Conservation (phyloP, 805 yeast genomes). For the Diddensiella santjacobensis region DNA sequence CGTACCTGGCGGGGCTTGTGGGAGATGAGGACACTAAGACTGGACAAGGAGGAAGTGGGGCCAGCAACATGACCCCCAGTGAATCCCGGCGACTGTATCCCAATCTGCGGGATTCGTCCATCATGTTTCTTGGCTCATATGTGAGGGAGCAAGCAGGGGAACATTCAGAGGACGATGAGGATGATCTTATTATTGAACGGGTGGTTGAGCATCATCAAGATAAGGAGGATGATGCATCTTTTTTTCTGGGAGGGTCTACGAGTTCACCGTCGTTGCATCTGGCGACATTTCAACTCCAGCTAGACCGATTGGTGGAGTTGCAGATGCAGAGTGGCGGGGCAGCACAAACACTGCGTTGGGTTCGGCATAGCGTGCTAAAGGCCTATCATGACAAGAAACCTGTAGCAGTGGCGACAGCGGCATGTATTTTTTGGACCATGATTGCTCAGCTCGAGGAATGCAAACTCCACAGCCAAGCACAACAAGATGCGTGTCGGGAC, state of each 20-base stretch:
- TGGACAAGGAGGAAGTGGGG: neutral
- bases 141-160: slow-evolving; percentile 9
- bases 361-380: too few relatives aligned
- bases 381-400: too few relatives aligned
- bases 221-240: neutral
- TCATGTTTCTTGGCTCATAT: slow-evolving; percentile 31
- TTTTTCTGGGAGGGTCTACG: slow-evolving; percentile 22
- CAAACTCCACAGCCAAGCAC: neutral
- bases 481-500: neutral
- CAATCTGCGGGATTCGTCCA: slow-evolving; percentile 33
- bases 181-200: slow-evolving; percentile 7
- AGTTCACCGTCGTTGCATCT: slow-evolving; percentile 30
- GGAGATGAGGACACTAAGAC: slow-evolving; percentile 26
- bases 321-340: neutral
- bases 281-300: slow-evolving; percentile 31
- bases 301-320: slow-evolving; percentile 25
- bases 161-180: slow-evolving; percentile 9
- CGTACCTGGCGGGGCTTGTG: slow-evolving; percentile 33
- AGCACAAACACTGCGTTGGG: neutral
- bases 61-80: neutral
- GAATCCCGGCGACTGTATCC: slow-evolving; percentile 26
- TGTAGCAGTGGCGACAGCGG: too few relatives aligned
- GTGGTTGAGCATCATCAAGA: slow-evolving; percentile 3
- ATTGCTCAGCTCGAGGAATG: neutral
- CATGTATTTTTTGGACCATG: neutral